Conservation (phyloP, 2,329 filamentous ascomycete species). For the Exophiala sp. region DNA sequence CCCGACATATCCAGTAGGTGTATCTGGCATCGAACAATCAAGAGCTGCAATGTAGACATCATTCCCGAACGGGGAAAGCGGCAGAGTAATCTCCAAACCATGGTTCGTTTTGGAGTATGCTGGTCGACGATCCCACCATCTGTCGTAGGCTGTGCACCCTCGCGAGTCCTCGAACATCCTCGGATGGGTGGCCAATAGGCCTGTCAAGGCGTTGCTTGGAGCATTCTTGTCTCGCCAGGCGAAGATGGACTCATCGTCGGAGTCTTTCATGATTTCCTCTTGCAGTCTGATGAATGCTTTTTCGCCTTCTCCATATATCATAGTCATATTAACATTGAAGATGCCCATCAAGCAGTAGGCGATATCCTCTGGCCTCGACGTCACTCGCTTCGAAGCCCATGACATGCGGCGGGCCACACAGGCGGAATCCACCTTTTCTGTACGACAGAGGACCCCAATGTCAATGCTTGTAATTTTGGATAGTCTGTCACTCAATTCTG, state of each 20-base stretch:
- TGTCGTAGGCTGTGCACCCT: too few relatives aligned
- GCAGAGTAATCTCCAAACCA: too few relatives aligned
- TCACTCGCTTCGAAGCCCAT: not conserved
- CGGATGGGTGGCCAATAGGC: too few relatives aligned
- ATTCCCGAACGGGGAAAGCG: too few relatives aligned
- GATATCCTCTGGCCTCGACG: constrained; percentile 24
- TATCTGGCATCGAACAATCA: too few relatives aligned
- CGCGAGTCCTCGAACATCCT: too few relatives aligned
- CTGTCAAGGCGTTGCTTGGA: too few relatives aligned
- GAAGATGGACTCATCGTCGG: constrained; percentile 21
- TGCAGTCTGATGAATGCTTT: constrained; percentile 30
- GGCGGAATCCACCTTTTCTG: not conserved
- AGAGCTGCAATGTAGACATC: too few relatives aligned
- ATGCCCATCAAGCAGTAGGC: constrained; percentile 33
- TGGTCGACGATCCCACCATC: too few relatives aligned
- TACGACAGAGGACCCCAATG: not conserved
- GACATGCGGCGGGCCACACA: not conserved
- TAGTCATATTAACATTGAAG: constrained; percentile 30
- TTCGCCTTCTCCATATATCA: constrained; percentile 32
- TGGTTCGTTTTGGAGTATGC: too few relatives aligned
- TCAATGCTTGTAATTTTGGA: not conserved
- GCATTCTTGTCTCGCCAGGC: constrained; percentile 7
- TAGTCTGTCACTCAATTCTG: not conserved
- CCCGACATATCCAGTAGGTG: too few relatives aligned
- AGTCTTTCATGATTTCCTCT: constrained; percentile 21